Evolutionary conservation across 2,329 filamentous ascomycete genomes (phyloP), one percentile per base, ranked within the genome.

Genomic region (Fusarium multiceps): DNA sequence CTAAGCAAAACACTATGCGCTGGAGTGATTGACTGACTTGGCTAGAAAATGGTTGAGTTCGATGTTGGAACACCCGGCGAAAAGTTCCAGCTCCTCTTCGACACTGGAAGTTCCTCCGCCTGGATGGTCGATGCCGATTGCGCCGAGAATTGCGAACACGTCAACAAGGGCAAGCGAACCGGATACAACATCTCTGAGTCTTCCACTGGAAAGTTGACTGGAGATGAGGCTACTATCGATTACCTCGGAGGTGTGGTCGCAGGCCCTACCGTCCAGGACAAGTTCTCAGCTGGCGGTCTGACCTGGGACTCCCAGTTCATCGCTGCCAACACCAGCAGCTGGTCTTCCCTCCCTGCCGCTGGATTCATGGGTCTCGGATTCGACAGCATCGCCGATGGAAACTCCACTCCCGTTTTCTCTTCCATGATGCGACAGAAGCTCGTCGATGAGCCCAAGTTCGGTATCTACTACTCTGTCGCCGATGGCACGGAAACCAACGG

Each of bases 311-410:
- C 76, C 30, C 57, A 68, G 14, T 80, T 80, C 54, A 69, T 81
- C 9, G 69, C 74, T 13, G 76, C 74, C 25, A 76, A 76, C 59
- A 58, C 74, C 54, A 76, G 66, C 50, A 71, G 56, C 23, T 80
- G 78, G 78, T 58, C 59, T 1, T 48, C 71, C 9, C 69, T 76
- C 9, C 65, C 79, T 1, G 75, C 72, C 6, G 75, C 80, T 46
- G 79, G 80, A 23, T 80, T 81, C 65, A 55, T 81, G 32, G 79
- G 80, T 1, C 67, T 81, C 5, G 75, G 74, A 3, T 81, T 81
- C 30, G 63, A 67, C 18, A 75, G 74, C 23, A 80, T 80, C 46
- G 48, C 73, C 11, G 78, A 76, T 7, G 75, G 71, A 16, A 68
- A 69, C 37, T 72, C 78, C 2, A 67, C 68, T 4, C 78, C 79